Percentiles rank a stretch among this genome's conserved stretches.
Evolutionary conservation across 805 yeast species (phyloP).

Genomic region (Zygosaccharomyces bailii): DNA sequence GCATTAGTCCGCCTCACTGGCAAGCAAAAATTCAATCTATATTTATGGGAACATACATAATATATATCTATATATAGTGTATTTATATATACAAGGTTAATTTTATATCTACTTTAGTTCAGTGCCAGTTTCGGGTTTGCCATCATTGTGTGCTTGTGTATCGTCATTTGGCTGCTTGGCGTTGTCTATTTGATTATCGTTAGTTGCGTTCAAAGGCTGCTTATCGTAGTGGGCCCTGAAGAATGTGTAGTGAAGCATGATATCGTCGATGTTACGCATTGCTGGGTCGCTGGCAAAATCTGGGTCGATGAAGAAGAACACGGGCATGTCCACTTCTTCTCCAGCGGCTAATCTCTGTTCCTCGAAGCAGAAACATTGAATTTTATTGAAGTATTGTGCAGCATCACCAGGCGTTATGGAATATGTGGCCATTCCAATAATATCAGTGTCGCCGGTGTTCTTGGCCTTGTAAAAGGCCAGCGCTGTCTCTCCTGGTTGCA

Average conservation of each 20-base stretch:
- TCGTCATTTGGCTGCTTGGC: too few relatives aligned
- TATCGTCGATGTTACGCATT: constrained; percentile 86
- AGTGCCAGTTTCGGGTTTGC: too few relatives aligned
- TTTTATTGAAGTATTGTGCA: constrained; percentile 93
- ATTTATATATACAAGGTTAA: too few relatives aligned
- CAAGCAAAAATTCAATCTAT: not conserved
- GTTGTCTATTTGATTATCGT: not conserved
- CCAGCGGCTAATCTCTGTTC: constrained; percentile 92
- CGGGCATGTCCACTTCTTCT: constrained; percentile 98
- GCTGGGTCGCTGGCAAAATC: constrained; percentile 90
- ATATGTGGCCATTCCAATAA: constrained; percentile 98
- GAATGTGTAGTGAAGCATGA: constrained; percentile 88
- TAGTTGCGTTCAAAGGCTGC: not conserved
- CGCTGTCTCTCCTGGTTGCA: constrained; percentile 97
- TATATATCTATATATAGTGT: constrained; percentile 7
- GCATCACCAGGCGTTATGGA: constrained; percentile 95
- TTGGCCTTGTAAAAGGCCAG: constrained; percentile 92
- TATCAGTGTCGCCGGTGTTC: constrained; percentile 79
- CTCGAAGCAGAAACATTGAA: constrained; percentile 97
- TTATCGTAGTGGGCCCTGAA: constrained; percentile 57
- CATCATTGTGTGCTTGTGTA: too few relatives aligned
- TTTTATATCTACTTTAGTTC: too few relatives aligned
- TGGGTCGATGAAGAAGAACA: constrained; percentile 94
- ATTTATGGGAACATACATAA: not conserved
- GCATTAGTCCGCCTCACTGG: constrained; percentile 8